phyloP scores from a whole-genome alignment of 371 early-diverging fungal species.

The Mucor piriformis region DNA sequence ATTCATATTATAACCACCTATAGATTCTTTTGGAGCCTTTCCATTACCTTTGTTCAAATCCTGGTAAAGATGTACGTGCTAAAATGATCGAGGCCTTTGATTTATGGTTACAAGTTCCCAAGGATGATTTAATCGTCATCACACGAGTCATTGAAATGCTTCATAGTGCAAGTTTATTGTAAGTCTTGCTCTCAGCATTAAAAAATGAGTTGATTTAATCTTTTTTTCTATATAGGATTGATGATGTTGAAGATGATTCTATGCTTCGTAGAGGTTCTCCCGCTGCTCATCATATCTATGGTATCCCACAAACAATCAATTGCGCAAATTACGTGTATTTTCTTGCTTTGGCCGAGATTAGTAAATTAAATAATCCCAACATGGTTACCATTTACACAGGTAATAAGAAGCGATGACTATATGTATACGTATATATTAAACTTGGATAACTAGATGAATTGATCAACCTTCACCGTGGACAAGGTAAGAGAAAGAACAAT shows the following conservation, averaged over 20 bases:
- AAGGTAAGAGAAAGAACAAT: constrained; percentile 15
- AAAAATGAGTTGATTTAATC: neutral
- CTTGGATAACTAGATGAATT: no score
- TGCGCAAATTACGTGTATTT: constrained; percentile 96
- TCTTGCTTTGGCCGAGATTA: constrained; percentile 81
- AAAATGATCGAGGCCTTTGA: constrained; percentile 91
- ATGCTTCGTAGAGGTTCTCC: constrained; percentile 88
- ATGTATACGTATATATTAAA: no score
- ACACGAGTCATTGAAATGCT: constrained; percentile 90
- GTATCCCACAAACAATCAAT: constrained; percentile 90
- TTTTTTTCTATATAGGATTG: constrained; percentile 63
- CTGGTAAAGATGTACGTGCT: constrained; percentile 92
- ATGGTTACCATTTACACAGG: constrained; percentile 82
- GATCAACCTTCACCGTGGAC: constrained; percentile 29
- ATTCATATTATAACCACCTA: neutral
- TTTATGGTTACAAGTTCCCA: constrained; percentile 82
- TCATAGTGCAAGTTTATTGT: constrained; percentile 93
- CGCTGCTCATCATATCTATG: constrained; percentile 95
- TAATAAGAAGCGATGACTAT: neutral
- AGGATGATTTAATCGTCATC: constrained; percentile 71
- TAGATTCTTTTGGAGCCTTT: constrained; percentile 82
- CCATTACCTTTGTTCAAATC: constrained; percentile 78
- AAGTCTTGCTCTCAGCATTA: constrained; percentile 20
- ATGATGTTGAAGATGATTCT: constrained; percentile 96
- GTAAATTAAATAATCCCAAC: constrained; percentile 64